Percentiles rank a stretch among this genome's conserved stretches.
Evolutionary conservation across 176 grass and related monocot species (phyloP).

Genomic region (Pharus latifolius): DNA sequence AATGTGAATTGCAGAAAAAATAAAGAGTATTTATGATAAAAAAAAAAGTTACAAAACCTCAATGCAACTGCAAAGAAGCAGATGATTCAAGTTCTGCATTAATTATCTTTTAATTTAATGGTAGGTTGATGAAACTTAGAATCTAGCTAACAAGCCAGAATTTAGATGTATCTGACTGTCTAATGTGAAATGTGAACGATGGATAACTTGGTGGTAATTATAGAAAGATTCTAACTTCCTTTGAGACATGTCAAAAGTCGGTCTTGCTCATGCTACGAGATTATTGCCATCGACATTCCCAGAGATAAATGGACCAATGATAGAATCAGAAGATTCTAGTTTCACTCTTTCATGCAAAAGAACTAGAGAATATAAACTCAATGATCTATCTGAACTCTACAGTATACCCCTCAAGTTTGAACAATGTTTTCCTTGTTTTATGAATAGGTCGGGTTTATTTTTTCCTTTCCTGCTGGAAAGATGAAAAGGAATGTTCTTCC

Average conservation of each 20-base stretch:
- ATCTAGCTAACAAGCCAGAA: not conserved
- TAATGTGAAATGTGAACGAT: too few relatives aligned
- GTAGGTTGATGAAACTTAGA: not conserved
- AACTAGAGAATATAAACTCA: not conserved
- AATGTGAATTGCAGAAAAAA: too few relatives aligned
- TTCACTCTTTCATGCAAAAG: not conserved
- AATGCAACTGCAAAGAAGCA: not conserved
- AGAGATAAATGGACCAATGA: not conserved
- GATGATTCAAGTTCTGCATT: not conserved
- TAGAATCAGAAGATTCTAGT: not conserved
- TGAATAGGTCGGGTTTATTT: too few relatives aligned
- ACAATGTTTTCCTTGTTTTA: too few relatives aligned
- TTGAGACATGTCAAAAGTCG: not conserved
- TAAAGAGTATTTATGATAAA: too few relatives aligned
- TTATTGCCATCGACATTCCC: not conserved
- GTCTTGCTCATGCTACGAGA: not conserved
- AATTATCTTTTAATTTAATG: not conserved
- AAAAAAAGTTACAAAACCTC: not conserved
- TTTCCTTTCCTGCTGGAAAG: too few relatives aligned
- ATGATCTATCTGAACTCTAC: not conserved
- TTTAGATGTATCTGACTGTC: too few relatives aligned
- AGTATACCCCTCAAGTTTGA: too few relatives aligned
- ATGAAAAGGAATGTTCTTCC: too few relatives aligned
- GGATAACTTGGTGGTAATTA: not conserved
- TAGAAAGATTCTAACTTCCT: not conserved